Percentiles rank a stretch among this genome's conserved stretches.
Conservation (phyloP, 148 eudicot species). For the Selenicereus undatus region DNA sequence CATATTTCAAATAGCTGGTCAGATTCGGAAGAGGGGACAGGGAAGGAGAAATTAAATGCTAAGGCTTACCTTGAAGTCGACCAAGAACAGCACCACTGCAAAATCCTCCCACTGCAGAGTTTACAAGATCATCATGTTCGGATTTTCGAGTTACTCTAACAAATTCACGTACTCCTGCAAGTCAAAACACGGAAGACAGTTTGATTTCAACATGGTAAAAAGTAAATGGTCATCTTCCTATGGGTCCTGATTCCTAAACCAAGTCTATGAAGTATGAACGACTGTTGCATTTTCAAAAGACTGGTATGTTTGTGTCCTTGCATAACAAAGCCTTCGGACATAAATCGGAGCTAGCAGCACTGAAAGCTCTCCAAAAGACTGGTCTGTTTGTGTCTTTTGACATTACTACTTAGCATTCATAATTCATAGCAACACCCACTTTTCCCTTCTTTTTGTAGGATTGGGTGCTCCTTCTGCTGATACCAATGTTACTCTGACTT, state of each 20-base stretch:
- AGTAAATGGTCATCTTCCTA: background rate
- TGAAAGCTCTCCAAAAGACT: too few species aligned
- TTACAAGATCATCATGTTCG: constrained; percentile 58
- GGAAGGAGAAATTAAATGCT: background rate
- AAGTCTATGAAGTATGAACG: background rate
- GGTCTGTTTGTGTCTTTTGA: too few species aligned
- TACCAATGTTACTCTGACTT: too few species aligned
- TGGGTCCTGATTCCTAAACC: background rate
- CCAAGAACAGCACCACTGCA: constrained; percentile 88
- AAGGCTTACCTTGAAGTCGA: constrained; percentile 72
- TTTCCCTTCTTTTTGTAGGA: background rate
- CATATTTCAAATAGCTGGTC: background rate
- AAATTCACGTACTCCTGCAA: constrained; percentile 66
- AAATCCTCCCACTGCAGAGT: constrained; percentile 74
- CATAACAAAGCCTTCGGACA: too few species aligned
- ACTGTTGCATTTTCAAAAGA: background rate
- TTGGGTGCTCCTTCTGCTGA: too few species aligned
- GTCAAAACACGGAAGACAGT: background rate
- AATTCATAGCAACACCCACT: background rate
- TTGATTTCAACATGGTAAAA: background rate
- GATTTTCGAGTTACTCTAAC: constrained; percentile 57
- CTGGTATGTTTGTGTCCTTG: too few species aligned
- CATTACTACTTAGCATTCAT: background rate
- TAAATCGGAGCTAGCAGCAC: too few species aligned
- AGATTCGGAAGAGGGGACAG: background rate